These are phyloP conservation scores for Quercus agrifolia DNA, from an alignment of 306 rosid species.

Conservation along the genomic window DNA sequence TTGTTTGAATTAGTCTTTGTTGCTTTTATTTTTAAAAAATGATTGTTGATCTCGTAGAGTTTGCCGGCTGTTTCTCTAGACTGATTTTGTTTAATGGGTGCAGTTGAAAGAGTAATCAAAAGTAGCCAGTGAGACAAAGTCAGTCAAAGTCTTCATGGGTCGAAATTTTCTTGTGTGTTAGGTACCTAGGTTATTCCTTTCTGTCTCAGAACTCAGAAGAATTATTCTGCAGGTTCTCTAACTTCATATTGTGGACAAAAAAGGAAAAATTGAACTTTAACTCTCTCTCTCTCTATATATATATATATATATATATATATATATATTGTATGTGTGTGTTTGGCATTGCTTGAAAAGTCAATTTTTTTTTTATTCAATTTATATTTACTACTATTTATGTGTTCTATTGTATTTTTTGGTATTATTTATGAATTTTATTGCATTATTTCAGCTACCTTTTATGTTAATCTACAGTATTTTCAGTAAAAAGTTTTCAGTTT, in stretches of 20 bases:
- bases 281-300: no score
- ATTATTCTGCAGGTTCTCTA: background rate
- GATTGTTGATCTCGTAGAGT: background rate
- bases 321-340: no score
- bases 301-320: no score
- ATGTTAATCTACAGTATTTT: fast-evolving
- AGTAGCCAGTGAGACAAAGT: background rate
- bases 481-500: fast-evolving
- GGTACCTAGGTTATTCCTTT: background rate
- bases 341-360: fast-evolving
- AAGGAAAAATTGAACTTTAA: background rate
- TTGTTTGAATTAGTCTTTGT: background rate
- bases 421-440: no score
- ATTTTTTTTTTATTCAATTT: fast-evolving
- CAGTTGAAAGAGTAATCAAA: background rate
- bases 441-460: no score
- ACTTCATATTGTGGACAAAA: background rate
- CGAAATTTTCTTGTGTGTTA: background rate
- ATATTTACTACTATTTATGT: fast-evolving
- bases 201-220: background rate
- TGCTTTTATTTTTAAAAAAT: background rate
- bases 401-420: fast-evolving
- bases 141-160: background rate
- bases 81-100: background rate
- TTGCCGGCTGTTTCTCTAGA: conserved; percentile 5